Percentiles rank a stretch among this genome's conserved stretches.
Conservation (phyloP, 1,284 basidiomycete species). For the Sanguinoderma infundibulare region DNA sequence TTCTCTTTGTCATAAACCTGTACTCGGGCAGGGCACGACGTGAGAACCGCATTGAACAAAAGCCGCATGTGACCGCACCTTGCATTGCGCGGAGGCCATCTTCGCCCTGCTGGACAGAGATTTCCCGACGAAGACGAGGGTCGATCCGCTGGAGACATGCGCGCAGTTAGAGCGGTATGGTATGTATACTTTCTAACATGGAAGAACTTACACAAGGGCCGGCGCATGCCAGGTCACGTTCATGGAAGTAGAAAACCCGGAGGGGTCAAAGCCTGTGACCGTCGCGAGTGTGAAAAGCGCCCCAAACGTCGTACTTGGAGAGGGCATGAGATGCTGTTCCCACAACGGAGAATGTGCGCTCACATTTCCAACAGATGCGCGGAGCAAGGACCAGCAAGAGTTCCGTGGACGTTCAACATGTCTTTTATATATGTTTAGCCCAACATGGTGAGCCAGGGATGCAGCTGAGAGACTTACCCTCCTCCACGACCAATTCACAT, state of each 20-base stretch:
- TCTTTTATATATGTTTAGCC: conserved; percentile 16
- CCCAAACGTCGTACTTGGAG: conserved; percentile 29
- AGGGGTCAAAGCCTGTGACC: conserved; percentile 24
- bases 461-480: conserved; percentile 24
- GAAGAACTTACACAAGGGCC: conserved; percentile 26
- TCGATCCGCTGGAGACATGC: conserved; percentile 21
- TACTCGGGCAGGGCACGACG: not conserved
- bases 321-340: not conserved
- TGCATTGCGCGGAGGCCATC: conserved; percentile 27
- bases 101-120: conserved; percentile 27
- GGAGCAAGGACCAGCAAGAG: conserved; percentile 31
- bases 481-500: conserved; percentile 30
- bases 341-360: conserved; percentile 4
- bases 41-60: not conserved
- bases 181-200: not conserved
- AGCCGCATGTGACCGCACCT: conserved; percentile 23
- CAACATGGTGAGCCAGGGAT: not conserved
- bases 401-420: conserved; percentile 35
- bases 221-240: conserved; percentile 32
- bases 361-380: conserved; percentile 34
- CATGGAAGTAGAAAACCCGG: conserved; percentile 31
- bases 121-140: conserved; percentile 29
- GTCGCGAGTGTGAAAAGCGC: conserved; percentile 28
- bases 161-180: not conserved
- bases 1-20: conserved; percentile 34